Evolutionary conservation across 768 basidiomycete species (phyloP).

Genomic region (Auriscalpium orientale): DNA sequence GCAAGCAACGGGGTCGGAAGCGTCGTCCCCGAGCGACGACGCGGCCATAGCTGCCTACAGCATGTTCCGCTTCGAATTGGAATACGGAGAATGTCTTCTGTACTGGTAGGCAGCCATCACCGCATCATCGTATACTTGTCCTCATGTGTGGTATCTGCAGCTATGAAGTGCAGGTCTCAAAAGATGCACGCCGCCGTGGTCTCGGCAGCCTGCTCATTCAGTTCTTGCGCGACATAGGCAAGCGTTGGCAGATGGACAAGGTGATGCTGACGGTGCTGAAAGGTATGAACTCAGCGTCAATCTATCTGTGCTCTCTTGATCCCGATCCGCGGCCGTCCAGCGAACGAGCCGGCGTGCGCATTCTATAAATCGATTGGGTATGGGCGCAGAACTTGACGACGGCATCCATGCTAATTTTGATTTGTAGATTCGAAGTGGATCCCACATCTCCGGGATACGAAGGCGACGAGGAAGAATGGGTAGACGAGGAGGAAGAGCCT

Average conservation of each 20-base stretch:
- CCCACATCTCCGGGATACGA: constrained; percentile 41
- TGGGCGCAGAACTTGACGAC: constrained; percentile 10
- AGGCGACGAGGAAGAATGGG: constrained; percentile 20
- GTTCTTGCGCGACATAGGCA: constrained; percentile 42
- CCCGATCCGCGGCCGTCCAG: constrained; percentile 23
- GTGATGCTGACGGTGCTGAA: constrained; percentile 71
- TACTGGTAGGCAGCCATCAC: constrained; percentile 50
- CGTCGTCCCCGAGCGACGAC: constrained; percentile 11
- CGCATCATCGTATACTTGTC: too few species aligned
- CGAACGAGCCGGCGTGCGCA: constrained; percentile 33
- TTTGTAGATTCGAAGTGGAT: constrained; percentile 46
- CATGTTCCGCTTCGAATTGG: constrained; percentile 71
- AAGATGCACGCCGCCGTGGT: constrained; percentile 39
- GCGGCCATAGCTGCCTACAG: constrained; percentile 28
- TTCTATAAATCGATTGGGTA: constrained; percentile 58
- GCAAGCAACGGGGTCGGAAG: background rate
- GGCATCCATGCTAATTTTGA: background rate
- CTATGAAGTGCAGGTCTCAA: constrained; percentile 68
- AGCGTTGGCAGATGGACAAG: constrained; percentile 53
- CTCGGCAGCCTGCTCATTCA: constrained; percentile 51
- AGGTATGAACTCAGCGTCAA: constrained; percentile 32
- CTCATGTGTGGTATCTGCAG: constrained; percentile 27
- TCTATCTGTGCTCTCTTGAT: background rate
- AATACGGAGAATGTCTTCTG: constrained; percentile 48
- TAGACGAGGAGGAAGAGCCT: constrained; percentile 23